These are phyloP conservation scores for Persicaria tinctoria DNA, from an alignment of 148 eudicot species.

Conservation along the genomic window DNA sequence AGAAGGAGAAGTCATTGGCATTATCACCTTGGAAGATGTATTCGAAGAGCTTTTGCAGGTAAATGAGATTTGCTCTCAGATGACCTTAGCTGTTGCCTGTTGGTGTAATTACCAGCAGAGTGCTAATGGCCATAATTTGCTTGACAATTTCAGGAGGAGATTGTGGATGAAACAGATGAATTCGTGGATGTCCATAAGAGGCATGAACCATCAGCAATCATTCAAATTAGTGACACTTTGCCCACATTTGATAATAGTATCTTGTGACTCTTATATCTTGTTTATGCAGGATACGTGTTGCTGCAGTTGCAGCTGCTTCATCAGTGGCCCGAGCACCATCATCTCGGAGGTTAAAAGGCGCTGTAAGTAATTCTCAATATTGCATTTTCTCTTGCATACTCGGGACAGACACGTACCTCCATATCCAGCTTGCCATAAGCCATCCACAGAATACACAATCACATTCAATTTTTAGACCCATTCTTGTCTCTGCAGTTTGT, in stretches of 20 bases:
- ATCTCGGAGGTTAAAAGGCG: constrained; percentile 57
- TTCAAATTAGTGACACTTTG: not conserved
- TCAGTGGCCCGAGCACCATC: constrained; percentile 87
- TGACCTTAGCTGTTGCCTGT: not conserved
- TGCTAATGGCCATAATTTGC: not conserved
- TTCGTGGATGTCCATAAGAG: constrained; percentile 88
- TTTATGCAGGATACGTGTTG: constrained; percentile 88
- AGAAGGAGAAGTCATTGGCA: constrained; percentile 90
- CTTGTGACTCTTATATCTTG: constrained; percentile 3
- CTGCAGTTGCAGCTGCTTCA: constrained; percentile 97
- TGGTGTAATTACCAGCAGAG: not conserved
- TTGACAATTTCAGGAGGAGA: constrained; percentile 72
- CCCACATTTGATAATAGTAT: constrained; percentile 9
- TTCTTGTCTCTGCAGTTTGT: not conserved
- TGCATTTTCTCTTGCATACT: not conserved
- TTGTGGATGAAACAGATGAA: constrained; percentile 98
- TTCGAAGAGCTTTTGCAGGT: constrained; percentile 99
- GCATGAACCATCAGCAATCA: constrained; percentile 22
- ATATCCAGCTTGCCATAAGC: not conserved
- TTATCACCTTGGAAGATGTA: constrained; percentile 95
- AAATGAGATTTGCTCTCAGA: constrained; percentile 1
- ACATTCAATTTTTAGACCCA: not conserved
- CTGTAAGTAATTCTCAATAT: constrained; percentile 36
- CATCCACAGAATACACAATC: not conserved
- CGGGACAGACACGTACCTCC: not conserved